Evolutionary conservation across 257 asterid genomes (phyloP).

Genomic region (Solanum sparsipilum): DNA sequence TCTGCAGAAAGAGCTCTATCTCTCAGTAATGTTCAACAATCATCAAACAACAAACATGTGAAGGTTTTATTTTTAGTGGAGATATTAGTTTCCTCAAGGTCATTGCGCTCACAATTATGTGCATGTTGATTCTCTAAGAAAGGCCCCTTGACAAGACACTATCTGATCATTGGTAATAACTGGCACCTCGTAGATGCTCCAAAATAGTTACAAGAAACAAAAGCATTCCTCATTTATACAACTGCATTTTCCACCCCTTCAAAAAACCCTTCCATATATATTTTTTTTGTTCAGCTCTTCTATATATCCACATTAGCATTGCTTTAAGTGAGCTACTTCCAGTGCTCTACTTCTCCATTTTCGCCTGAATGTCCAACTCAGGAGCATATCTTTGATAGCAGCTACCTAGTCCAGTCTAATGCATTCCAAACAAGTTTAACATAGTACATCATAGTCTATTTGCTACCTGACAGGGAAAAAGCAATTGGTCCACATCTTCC

Average conservation of each 20-base stretch:
- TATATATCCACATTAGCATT: not conserved
- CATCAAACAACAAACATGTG: not conserved
- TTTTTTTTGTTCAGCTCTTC: not conserved
- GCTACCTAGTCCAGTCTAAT: not conserved
- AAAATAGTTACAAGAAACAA: not conserved
- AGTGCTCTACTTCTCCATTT: not conserved
- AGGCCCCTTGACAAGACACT: not conserved
- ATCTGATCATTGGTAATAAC: not conserved
- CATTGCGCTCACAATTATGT: not conserved
- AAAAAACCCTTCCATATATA: not conserved
- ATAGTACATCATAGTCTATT: not conserved
- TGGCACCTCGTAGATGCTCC: not conserved
- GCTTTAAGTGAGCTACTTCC: not conserved
- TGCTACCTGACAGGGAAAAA: not conserved
- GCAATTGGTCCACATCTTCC: not conserved
- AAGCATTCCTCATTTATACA: not conserved
- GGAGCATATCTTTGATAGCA: not conserved
- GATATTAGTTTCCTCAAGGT: not conserved
- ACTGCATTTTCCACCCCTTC: not conserved
- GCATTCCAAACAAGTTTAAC: not conserved
- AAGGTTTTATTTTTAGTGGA: not conserved
- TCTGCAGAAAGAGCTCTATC: not conserved
- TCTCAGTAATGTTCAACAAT: not conserved
- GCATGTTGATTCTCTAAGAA: not conserved
- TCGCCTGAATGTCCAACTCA: not conserved